Conservation (phyloP, 176 grass and related monocot species). For the Pontederia paniculata region DNA sequence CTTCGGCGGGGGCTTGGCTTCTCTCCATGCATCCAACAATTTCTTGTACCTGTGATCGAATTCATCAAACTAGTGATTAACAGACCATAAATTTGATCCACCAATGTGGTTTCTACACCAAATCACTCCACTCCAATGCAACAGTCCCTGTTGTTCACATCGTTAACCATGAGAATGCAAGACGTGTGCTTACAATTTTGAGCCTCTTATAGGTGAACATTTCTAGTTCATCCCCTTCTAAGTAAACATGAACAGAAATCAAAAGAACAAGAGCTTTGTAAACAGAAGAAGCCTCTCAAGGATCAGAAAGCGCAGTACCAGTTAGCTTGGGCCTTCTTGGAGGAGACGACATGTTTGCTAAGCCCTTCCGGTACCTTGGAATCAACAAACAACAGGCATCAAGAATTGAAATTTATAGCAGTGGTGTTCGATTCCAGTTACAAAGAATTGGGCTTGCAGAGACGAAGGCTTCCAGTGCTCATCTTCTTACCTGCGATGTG, state of each 20-base stretch:
- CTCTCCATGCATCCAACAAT: slow-evolving; percentile 70
- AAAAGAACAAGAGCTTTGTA: too few relatives aligned
- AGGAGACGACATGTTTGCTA: slow-evolving; percentile 58
- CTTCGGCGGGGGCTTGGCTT: slow-evolving; percentile 54
- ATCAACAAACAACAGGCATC: background rate
- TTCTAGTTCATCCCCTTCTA: too few relatives aligned
- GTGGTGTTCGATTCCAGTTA: background rate
- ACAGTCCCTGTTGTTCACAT: too few relatives aligned
- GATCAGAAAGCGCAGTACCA: slow-evolving; percentile 30
- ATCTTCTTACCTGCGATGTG: slow-evolving; percentile 44
- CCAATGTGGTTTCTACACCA: too few relatives aligned
- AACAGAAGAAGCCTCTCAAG: too few relatives aligned
- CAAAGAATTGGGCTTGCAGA: slow-evolving; percentile 1
- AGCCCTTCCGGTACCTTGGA: slow-evolving; percentile 62
- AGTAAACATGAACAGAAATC: too few relatives aligned
- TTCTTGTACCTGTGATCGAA: slow-evolving; percentile 64
- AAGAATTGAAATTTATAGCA: background rate
- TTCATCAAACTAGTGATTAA: background rate
- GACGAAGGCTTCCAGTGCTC: background rate
- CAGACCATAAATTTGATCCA: background rate
- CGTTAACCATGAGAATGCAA: too few relatives aligned
- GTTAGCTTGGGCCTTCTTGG: slow-evolving; percentile 80
- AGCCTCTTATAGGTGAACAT: too few relatives aligned
- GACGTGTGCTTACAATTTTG: too few relatives aligned
- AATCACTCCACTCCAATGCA: too few relatives aligned